These are phyloP conservation scores for Aspergillus quadrilineatus DNA, from an alignment of 2,329 filamentous ascomycete species.

Conservation along the genomic window DNA sequence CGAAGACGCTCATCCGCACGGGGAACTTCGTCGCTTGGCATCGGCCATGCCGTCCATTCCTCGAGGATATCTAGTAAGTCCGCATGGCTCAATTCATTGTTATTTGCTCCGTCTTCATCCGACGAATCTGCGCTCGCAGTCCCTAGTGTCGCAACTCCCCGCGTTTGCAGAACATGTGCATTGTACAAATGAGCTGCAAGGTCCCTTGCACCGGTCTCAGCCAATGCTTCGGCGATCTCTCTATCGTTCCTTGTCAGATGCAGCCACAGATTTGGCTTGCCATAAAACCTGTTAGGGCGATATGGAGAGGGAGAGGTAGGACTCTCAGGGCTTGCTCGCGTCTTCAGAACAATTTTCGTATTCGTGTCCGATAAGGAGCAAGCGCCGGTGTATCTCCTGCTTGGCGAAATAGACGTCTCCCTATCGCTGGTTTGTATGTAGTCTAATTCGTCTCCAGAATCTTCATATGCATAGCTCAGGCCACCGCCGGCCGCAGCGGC, in stretches of 20 bases:
- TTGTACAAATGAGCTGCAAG: constrained; percentile 78
- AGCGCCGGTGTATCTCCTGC: too few relatives aligned
- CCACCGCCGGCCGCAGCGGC: background rate
- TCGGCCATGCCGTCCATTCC: constrained; percentile 83
- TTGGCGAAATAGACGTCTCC: background rate
- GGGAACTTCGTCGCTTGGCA: constrained; percentile 63
- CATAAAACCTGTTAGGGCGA: constrained; percentile 72
- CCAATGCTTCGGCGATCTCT: constrained; percentile 62
- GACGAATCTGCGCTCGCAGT: background rate
- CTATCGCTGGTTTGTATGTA: background rate
- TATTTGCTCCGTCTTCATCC: background rate
- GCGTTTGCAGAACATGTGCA: constrained; percentile 64
- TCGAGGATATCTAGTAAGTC: constrained; percentile 49
- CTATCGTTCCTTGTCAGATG: constrained; percentile 90
- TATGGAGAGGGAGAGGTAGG: constrained; percentile 19
- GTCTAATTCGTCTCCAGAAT: constrained; percentile 6
- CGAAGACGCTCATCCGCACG: constrained; percentile 52
- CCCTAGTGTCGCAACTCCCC: background rate
- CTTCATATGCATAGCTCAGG: constrained; percentile 12
- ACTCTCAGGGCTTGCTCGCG: background rate
- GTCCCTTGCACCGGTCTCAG: constrained; percentile 63
- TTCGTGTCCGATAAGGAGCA: background rate
- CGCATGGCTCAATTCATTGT: constrained; percentile 8
- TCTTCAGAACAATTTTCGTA: background rate
- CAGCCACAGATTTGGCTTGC: constrained; percentile 67